Evolutionary conservation across 805 yeast genomes (phyloP).

Genomic region (Schwanniomyces vanrijiae): DNA sequence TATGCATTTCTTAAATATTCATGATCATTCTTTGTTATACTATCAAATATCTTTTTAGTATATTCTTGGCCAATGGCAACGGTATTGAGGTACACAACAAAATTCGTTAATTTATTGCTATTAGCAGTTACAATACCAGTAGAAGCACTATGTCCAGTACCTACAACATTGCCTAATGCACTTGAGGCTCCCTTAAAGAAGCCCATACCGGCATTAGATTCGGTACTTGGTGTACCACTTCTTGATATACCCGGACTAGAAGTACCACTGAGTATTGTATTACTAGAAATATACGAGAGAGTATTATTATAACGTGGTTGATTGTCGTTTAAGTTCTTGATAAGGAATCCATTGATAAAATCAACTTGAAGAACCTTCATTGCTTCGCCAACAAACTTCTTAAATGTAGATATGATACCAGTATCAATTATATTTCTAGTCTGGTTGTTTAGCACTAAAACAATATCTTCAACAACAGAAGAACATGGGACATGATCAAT

Average conservation of each 20-base stretch:
- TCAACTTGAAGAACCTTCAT: slow-evolving; percentile 63
- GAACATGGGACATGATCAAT: slow-evolving; percentile 70
- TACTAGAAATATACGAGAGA: slow-evolving; percentile 17
- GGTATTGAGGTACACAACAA: slow-evolving; percentile 70
- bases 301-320: slow-evolving; percentile 41
- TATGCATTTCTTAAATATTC: slow-evolving; percentile 22
- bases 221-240: slow-evolving; percentile 34
- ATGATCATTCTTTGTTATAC: slow-evolving; percentile 28
- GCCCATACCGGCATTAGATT: slow-evolving; percentile 27
- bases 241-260: slow-evolving; percentile 24
- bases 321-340: slow-evolving; percentile 34
- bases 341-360: slow-evolving; percentile 51
- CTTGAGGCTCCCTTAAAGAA: slow-evolving; percentile 45
- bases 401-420: slow-evolving; percentile 61
- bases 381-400: slow-evolving; percentile 54
- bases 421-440: slow-evolving; percentile 67
- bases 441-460: slow-evolving; percentile 68
- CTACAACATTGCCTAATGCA: slow-evolving; percentile 45
- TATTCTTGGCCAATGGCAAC: slow-evolving; percentile 63
- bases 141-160: slow-evolving; percentile 13
- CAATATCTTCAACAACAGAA: slow-evolving; percentile 83
- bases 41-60: slow-evolving; percentile 51
- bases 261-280: slow-evolving; percentile 4
- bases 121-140: slow-evolving; percentile 29
- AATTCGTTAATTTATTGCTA: slow-evolving; percentile 52